Evolutionary conservation across 768 basidiomycete species (phyloP).

Genomic region (Lyophyllum shimeji): DNA sequence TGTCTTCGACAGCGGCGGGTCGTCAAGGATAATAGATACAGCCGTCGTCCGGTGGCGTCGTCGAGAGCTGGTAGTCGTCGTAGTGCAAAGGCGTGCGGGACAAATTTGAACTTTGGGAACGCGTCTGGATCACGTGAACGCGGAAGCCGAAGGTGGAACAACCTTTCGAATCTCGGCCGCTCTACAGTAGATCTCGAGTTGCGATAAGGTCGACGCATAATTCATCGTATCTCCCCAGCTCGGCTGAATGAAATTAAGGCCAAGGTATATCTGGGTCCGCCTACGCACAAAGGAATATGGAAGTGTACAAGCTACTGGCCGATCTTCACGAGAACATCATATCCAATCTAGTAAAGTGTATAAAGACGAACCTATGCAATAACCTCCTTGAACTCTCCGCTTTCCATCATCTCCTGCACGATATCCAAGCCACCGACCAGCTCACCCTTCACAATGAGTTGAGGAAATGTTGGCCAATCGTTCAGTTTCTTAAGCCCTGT

Average conservation of each 20-base stretch:
- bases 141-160: no score
- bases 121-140: constrained; percentile 7
- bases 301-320: not conserved
- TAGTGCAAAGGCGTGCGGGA: not conserved
- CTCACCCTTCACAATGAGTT: constrained; percentile 86
- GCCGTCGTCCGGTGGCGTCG: not conserved
- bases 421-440: constrained; percentile 95
- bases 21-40: not conserved
- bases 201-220: no score
- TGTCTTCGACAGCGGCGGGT: not conserved
- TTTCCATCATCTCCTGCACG: constrained; percentile 83
- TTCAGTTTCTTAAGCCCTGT: constrained; percentile 74
- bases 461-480: constrained; percentile 90
- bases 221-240: no score
- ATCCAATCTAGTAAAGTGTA: not conserved
- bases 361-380: constrained; percentile 18
- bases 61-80: no score
- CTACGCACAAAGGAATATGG: not conserved
- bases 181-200: no score
- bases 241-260: no score
- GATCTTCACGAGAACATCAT: not conserved
- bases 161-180: no score
- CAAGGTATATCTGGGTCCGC: constrained; percentile 11
- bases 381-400: constrained; percentile 68
- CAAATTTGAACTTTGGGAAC: not conserved